These are phyloP conservation scores for Coemansia sp. DNA, from an alignment of 192 early-diverging fungal genomes.

Conservation along the genomic window DNA sequence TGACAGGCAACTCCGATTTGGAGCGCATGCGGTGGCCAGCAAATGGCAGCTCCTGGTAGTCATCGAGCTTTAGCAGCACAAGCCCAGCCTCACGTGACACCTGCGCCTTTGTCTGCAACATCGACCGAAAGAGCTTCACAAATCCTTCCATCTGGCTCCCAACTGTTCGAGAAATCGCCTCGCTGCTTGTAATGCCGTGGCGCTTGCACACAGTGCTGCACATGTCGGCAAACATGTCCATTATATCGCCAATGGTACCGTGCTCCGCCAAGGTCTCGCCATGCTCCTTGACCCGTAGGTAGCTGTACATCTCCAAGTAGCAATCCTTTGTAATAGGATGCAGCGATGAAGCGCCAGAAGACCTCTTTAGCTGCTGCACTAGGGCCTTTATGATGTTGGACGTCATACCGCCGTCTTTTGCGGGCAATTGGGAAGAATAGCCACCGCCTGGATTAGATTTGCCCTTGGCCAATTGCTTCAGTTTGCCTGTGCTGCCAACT, in stretches of 20 bases:
- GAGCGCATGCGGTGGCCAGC: conserved; percentile 7
- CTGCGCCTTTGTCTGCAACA: conserved; percentile 43
- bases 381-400: conserved; percentile 34
- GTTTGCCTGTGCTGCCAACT: conserved; percentile 15
- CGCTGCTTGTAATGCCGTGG: conserved; percentile 23
- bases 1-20: conserved; percentile 7
- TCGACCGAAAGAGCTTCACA: conserved; percentile 35
- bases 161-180: conserved; percentile 31
- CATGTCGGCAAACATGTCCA: conserved; percentile 29
- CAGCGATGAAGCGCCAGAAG: conserved; percentile 26
- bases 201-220: conserved; percentile 17
- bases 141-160: conserved; percentile 39
- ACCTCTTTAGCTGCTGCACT: conserved; percentile 33
- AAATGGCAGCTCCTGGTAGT: conserved; percentile 14
- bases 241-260: conserved; percentile 37
- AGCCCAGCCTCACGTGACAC: conserved; percentile 47
- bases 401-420: conserved; percentile 22
- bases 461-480: conserved; percentile 24
- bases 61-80: conserved; percentile 46
- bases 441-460: conserved; percentile 1
- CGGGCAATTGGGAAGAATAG: neutral
- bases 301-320: conserved; percentile 30
- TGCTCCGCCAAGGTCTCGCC: conserved; percentile 24
- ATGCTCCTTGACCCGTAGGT: conserved; percentile 25
- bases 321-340: conserved; percentile 43